Base-by-base conservation (phyloP, 352 stramenopile genomes). In the Phytophthora quininea region DNA sequence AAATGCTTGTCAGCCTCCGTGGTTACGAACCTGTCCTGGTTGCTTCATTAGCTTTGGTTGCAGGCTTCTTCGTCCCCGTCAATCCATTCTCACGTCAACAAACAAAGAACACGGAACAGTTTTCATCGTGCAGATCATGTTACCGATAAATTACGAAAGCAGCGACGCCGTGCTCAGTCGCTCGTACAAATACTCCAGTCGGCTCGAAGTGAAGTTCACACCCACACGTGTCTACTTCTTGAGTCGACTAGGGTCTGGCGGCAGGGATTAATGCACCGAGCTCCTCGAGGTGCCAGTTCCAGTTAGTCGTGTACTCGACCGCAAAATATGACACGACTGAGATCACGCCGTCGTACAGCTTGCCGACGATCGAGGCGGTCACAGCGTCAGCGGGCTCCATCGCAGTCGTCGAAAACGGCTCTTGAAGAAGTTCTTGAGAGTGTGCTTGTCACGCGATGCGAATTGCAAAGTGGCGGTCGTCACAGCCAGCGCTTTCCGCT, bases 211-310 rank as follows among this genome's bases (percentile, higher is more conserved):
- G n/a, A n/a, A n/a, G n/a, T n/a, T n/a, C n/a, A n/a, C n/a, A n/a
- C n/a, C n/a, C n/a, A n/a, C n/a, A n/a, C n/a, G n/a, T n/a, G n/a
- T n/a, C n/a, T n/a, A n/a, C n/a, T n/a, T n/a, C n/a, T n/a, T n/a
- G n/a, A 33, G 32, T 11, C 57, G 15, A 11, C 32, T 67, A 31
- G 62, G 42, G 50, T 11, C 55, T 46, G 29, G 27, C 29, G 19
- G 35, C 50, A 55, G 65, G 65, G 52, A 73, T 61, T 31, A 73
- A 40, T 43, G 54, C 27, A 30, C 65, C 65, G 29, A 73, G 55
- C 45, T 73, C 59, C 24, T 73, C 65, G 9, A 73, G 54, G 29
- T 65, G 65, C 65, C 65, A 73, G 30, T 73, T 73, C 65, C 65
- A 73, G 42, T 73, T 73, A 43, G 65, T 65, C 29, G 65, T 73